Base-by-base conservation (phyloP, 2,329 filamentous ascomycete genomes). In the Aspergillus sp. region DNA sequence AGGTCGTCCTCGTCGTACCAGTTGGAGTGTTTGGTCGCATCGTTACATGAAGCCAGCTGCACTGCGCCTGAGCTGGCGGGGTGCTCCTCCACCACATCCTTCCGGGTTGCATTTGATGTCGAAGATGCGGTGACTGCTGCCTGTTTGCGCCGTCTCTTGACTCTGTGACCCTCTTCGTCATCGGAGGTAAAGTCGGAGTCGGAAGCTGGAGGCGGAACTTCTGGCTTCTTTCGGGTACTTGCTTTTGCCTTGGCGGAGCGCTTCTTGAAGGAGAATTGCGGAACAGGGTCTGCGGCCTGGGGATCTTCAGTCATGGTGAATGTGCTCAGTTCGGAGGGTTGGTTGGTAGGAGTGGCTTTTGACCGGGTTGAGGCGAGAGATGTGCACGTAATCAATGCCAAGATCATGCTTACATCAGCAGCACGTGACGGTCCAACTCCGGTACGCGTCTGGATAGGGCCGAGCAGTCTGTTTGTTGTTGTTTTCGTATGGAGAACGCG, bases 21-120 rank as follows among this genome's bases (percentile, higher is more conserved):
- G 56, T 93, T 84, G 35, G 74, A 81, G 26, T 79, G 74, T 51
- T 93, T 94, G 1, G 89, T 96, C n/a, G n/a, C n/a, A n/a, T n/a
- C n/a, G n/a, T n/a, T n/a, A n/a, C n/a, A n/a, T n/a, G n/a, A n/a
- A n/a, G n/a, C n/a, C n/a, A n/a, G n/a, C n/a, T n/a, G n/a, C n/a
- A n/a, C n/a, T n/a, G n/a, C n/a, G n/a, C n/a, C n/a, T n/a, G n/a
- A 74, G 42, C 12, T 15, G 27, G 72, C 61, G 29, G 74, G 71
- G 11, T 30, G n/a, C n/a, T 37, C 74, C 62, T 39, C 61, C 15
- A 69, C 56, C 16, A 73, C 66, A 5, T 64, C 59, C 24, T 51
- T 52, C 7, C 54, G 55, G 8, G 53, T 39, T 50, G 10, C 61
- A 53, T 40, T 60, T 41, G 41, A 30, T 16, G 53, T 43, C 0